Conservation (phyloP, 768 basidiomycete species). For the Termitomyces sp. region DNA sequence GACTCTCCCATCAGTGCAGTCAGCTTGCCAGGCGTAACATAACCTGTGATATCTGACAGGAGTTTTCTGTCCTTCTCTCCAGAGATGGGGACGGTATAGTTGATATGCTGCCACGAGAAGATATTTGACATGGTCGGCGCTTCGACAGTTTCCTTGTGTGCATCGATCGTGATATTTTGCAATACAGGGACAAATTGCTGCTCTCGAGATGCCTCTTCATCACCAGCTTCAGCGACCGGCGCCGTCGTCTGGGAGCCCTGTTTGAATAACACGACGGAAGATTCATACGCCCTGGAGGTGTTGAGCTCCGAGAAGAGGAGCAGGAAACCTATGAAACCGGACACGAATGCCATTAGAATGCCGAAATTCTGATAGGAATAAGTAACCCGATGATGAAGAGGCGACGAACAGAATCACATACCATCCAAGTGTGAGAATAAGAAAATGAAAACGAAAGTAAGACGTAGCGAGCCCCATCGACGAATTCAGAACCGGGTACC, state of each 20-base stretch:
- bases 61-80: constrained; percentile 44
- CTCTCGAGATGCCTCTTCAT: constrained; percentile 32
- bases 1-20: constrained; percentile 62
- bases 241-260: constrained; percentile 37
- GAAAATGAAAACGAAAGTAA: constrained; percentile 47
- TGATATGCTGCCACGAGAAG: constrained; percentile 67
- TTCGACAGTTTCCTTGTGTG: constrained; percentile 31
- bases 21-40: constrained; percentile 69
- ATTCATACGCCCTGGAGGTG: constrained; percentile 34
- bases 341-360: constrained; percentile 62
- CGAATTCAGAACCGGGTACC: constrained; percentile 50
- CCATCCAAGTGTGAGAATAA: constrained; percentile 24
- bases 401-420: neutral
- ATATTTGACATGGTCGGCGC: constrained; percentile 37
- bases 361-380: constrained; percentile 53
- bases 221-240: constrained; percentile 24
- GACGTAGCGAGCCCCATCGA: constrained; percentile 55
- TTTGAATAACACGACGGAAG: constrained; percentile 58
- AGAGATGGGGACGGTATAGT: constrained; percentile 54
- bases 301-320: constrained; percentile 59
- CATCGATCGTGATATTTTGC: constrained; percentile 35
- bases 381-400: neutral
- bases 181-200: too few species aligned
- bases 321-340: constrained; percentile 52
- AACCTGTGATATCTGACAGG: constrained; percentile 74